These are phyloP conservation scores for Naganishia albida DNA, from an alignment of 1,284 basidiomycete genomes.

Conservation along the genomic window DNA sequence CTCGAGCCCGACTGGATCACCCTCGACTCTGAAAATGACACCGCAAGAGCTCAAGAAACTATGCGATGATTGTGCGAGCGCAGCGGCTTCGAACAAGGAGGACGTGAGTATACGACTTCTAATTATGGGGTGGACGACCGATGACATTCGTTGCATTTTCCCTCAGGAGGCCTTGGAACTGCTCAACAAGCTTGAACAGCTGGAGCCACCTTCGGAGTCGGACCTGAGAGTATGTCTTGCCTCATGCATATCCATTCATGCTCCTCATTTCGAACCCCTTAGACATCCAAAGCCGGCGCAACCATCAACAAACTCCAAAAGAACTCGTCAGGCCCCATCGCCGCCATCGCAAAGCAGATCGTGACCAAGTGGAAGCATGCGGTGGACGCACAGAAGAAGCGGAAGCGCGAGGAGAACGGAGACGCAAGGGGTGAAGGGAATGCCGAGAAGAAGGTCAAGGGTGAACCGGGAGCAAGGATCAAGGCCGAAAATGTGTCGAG, in stretches of 20 bases:
- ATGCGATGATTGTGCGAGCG: constrained; percentile 24
- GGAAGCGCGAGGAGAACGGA: constrained; percentile 29
- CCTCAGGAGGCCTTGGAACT: constrained; percentile 28
- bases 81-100: constrained; percentile 15
- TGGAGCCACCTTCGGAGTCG: constrained; percentile 22
- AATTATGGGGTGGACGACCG: neutral
- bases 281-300: constrained; percentile 36
- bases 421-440: constrained; percentile 20
- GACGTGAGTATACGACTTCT: constrained; percentile 1
- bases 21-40: constrained; percentile 1
- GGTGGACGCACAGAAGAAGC: constrained; percentile 34
- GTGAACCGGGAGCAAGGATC: constrained; percentile 11
- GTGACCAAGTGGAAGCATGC: constrained; percentile 34
- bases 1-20: neutral
- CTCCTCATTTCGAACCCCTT: neutral
- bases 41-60: constrained; percentile 27
- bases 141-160: neutral
- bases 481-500: constrained; percentile 13
- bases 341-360: constrained; percentile 29
- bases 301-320: constrained; percentile 34
- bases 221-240: constrained; percentile 19
- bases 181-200: constrained; percentile 22
- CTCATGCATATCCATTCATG: neutral
- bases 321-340: constrained; percentile 26
- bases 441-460: constrained; percentile 32